A percentile compares a stretch with the other conserved stretches of the same genome.
phyloP scores from a whole-genome alignment of 2,329 filamentous ascomycete genomes.

The Didymella glomerata region DNA sequence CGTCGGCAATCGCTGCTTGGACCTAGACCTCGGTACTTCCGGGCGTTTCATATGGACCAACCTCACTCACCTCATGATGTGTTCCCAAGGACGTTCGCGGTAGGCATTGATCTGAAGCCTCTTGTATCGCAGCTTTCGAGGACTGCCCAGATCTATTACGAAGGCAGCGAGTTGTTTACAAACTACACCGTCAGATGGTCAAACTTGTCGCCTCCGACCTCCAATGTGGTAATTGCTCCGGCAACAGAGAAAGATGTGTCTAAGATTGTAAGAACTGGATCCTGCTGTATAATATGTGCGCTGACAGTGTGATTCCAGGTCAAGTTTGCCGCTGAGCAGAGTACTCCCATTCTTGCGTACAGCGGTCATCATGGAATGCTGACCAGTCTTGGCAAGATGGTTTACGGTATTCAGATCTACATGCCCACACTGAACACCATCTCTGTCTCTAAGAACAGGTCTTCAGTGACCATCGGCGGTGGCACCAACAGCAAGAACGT shows the following conservation, averaged over 20 bases:
- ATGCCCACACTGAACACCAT: constrained; percentile 57
- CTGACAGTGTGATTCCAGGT: constrained; percentile 44
- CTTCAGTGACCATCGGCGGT: constrained; percentile 60
- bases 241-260: constrained; percentile 34
- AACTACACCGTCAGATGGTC: constrained; percentile 31
- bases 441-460: constrained; percentile 53
- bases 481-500: constrained; percentile 59
- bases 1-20: constrained; percentile 19
- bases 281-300: neutral
- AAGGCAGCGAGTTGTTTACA: constrained; percentile 25
- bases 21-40: constrained; percentile 20
- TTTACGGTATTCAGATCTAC: constrained; percentile 61
- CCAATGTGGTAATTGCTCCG: constrained; percentile 30
- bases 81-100: constrained; percentile 22
- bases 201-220: constrained; percentile 30
- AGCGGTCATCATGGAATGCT: constrained; percentile 63
- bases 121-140: constrained; percentile 29
- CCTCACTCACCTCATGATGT: constrained; percentile 10
- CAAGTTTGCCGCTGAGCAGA: constrained; percentile 58
- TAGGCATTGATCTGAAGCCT: constrained; percentile 28
- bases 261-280: constrained; percentile 25
- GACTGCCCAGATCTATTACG: constrained; percentile 28
- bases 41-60: constrained; percentile 19
- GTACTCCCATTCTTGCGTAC: constrained; percentile 62
- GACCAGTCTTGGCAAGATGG: constrained; percentile 59